Evolutionary conservation across 371 early-diverging fungal species (phyloP), one percentile per base, ranked within the genome.

Genomic region (Blakeslea trispora): DNA sequence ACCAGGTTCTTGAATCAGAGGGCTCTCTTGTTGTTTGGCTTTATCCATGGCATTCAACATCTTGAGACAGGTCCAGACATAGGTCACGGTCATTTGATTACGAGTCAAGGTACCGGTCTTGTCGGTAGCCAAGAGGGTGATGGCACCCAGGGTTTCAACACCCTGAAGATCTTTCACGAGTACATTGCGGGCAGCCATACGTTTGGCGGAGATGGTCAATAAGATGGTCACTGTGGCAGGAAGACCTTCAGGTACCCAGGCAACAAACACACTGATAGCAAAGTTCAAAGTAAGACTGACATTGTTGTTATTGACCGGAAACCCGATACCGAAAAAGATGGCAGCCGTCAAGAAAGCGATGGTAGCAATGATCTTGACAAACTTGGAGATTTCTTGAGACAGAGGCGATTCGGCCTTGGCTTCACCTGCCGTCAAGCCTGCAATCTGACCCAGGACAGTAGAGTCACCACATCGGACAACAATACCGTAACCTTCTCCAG

Each of bases 101-200:
- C 93, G 84, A 19, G 96, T 96, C 57, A 97, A 72, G 35, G 98
- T 97, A 54, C 97, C 96, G 0, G 96, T 96, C 75, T 98, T 97
- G 68, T 96, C 97, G 0, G 96, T 95, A 35, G 95, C 96, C 50
- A 98, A 77, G 13, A 94, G 75, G 17, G 97, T 97, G 45, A 98
- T 94, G 1, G 94, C 93, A 41, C 97, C 97, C 18, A 97, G 84
- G 14, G 96, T 95, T 64, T 97, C 97, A 17, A 97, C 96, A 58
- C 94, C 96, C 56, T 92, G 89, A 34, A 97, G 71, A 66, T 97
- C 94, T 67, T 95, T 97, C 59, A 97, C 96, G 15, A 97, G 79
- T 5, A 97, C 94, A 57, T 96, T 89, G 53, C 85, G 79, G 10
- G 71, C 53, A 0, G 95, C 90, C 93, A 98, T 92, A 55, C 95